phyloP scores from a whole-genome alignment of 805 yeast genomes.

The Yamadazyma olivae region DNA sequence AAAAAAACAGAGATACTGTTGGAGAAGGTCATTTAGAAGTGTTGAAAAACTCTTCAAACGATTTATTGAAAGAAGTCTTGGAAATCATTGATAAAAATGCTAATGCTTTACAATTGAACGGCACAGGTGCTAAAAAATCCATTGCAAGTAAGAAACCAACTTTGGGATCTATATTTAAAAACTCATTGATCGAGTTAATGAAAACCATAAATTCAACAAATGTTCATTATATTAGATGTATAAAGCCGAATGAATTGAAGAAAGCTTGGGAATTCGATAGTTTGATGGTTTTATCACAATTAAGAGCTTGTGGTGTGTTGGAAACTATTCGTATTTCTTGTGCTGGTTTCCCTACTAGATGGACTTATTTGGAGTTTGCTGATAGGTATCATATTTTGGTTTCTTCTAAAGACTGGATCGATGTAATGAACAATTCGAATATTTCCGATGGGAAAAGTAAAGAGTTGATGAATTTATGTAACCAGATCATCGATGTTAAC shows the following conservation, averaged over 20 bases:
- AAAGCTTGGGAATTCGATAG: slow-evolving; percentile 96
- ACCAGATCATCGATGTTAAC: slow-evolving; percentile 60
- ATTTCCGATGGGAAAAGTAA: slow-evolving; percentile 49
- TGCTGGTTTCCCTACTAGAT: slow-evolving; percentile 96
- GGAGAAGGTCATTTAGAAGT: slow-evolving; percentile 94
- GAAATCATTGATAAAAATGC: slow-evolving; percentile 60
- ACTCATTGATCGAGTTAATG: slow-evolving; percentile 91
- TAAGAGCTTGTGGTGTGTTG: slow-evolving; percentile 97
- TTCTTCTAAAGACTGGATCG: slow-evolving; percentile 65
- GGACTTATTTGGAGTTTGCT: slow-evolving; percentile 93
- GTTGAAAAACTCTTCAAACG: slow-evolving; percentile 65
- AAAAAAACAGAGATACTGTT: slow-evolving; percentile 95
- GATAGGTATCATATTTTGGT: slow-evolving; percentile 82
- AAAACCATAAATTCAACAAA: slow-evolving; percentile 88
- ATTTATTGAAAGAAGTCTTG: slow-evolving; percentile 61
- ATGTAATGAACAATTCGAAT: slow-evolving; percentile 42
- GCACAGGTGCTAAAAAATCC: slow-evolving; percentile 26
- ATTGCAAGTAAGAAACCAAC: slow-evolving; percentile 78
- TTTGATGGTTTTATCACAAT: slow-evolving; percentile 89
- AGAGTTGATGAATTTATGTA: slow-evolving; percentile 61
- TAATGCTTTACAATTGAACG: slow-evolving; percentile 40
- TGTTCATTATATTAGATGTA: slow-evolving; percentile 95
- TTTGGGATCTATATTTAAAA: slow-evolving; percentile 89
- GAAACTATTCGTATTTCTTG: slow-evolving; percentile 96
- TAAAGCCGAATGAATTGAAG: slow-evolving; percentile 92